Evolutionary conservation across 1,284 basidiomycete species (phyloP), one percentile per base, ranked within the genome.

Genomic region (Vanrija humicola): DNA sequence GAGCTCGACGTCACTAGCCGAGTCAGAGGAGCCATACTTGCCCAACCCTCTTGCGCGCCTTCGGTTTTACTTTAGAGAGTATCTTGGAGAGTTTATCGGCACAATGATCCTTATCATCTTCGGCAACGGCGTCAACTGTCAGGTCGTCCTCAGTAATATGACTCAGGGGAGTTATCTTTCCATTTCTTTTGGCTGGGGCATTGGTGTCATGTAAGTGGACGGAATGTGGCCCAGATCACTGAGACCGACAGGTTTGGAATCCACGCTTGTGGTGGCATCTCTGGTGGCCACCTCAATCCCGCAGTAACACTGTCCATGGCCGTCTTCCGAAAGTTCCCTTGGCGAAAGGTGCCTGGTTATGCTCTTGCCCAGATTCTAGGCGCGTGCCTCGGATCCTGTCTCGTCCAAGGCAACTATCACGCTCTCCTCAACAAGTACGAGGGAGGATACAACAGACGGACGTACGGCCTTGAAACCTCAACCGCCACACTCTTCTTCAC

Each of bases 301-400:
- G 59, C 62, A 0, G 58, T 69, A 0, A 67, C 68, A 0, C 34
- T 69, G 21, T 29, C 58, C 4, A 38, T 63, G 19, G 64, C 64
- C 3, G 23, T 51, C 19, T 66, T 62, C 47, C 50, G 64, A n/a
- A 57, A 59, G 14, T 72, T 73, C 54, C 69, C 71, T 3, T 72
- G 69, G 71, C 43, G 55, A 14, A 72, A 70, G 52, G 65, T 64
- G 0, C 69, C 70, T 0, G 63, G 62, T 0, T 73, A 72, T 58
- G 28, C 56, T 15, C 19, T 69, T 3, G 67, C 66, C 3, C 71
- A 73, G 53, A 50, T 67, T 5, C 47, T 67, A 19, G 70, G 70
- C 26, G 70, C 65, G 1, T 63, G 60, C 48, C 18, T 58, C 16
- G 70, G 66, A 1, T 59, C 65, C 1, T 51, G 61, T 18, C 55